phyloP scores from a whole-genome alignment of 2,329 filamentous ascomycete genomes.

The Penicillium sp. region DNA sequence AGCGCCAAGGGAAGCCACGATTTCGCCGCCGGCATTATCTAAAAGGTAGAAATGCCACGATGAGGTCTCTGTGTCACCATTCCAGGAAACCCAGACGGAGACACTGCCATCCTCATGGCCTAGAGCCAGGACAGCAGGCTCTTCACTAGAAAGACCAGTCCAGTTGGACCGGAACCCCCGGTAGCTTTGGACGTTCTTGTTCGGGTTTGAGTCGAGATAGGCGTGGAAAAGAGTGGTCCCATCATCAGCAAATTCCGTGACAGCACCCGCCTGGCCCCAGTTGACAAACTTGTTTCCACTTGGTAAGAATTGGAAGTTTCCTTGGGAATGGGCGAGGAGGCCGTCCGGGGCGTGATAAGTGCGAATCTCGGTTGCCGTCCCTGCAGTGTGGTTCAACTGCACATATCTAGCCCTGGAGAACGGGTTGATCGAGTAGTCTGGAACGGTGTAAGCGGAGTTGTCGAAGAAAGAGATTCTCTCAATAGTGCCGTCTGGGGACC shows the following conservation, averaged over 20 bases:
- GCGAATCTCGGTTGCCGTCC: background rate
- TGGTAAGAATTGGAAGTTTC: constrained; percentile 3
- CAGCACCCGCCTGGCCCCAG: constrained; percentile 5
- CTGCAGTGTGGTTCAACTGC: constrained; percentile 3
- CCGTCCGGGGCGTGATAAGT: constrained; percentile 2
- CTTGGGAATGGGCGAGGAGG: background rate
- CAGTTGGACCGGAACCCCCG: constrained; percentile 6
- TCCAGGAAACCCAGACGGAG: constrained; percentile 4
- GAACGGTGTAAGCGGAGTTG: too few species aligned
- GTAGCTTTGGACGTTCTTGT: constrained; percentile 3
- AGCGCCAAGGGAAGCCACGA: background rate
- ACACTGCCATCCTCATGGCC: background rate
- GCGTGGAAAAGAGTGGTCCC: constrained; percentile 3
- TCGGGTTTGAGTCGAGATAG: constrained; percentile 4
- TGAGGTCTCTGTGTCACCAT: constrained; percentile 9
- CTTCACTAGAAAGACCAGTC: constrained; percentile 3
- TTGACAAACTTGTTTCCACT: constrained; percentile 3
- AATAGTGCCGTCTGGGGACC: too few species aligned
- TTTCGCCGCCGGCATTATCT: background rate
- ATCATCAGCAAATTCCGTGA: constrained; percentile 1
- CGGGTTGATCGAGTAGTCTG: too few species aligned
- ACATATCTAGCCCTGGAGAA: constrained; percentile 2
- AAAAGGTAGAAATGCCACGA: constrained; percentile 4
- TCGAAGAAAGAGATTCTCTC: too few species aligned
- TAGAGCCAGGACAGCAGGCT: constrained; percentile 6